phyloP scores from a whole-genome alignment of 345 rosid genomes.

The Durio zibethinus region DNA sequence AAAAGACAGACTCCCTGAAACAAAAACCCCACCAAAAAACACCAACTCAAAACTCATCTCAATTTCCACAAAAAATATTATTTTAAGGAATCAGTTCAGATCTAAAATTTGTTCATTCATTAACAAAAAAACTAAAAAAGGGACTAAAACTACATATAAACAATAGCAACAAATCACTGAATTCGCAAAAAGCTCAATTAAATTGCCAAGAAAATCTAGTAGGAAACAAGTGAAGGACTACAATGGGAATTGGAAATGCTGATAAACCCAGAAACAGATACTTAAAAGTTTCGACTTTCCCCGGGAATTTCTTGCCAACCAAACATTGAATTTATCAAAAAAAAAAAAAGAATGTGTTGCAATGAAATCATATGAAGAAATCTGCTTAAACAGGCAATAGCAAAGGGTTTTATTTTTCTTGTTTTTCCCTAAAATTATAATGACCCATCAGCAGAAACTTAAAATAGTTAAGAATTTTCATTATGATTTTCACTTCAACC shows the following conservation, averaged over 20 bases:
- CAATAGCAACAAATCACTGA: not conserved
- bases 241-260: not conserved
- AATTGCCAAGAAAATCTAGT: not conserved
- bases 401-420: not conserved
- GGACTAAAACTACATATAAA: not conserved
- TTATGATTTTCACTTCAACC: not conserved
- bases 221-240: not conserved
- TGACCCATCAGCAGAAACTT: not conserved
- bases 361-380: not conserved
- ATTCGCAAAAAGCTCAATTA: not conserved
- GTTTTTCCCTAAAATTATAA: not conserved
- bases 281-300: not conserved
- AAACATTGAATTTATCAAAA: not conserved
- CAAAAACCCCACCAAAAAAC: not conserved
- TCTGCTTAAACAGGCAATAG: not conserved
- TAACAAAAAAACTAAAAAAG: not conserved
- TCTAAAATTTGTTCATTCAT: not conserved
- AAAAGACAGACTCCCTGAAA: slow-evolving; percentile 47
- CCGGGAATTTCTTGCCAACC: not conserved
- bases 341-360: not conserved
- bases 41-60: not conserved
- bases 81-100: not conserved
- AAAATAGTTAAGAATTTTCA: not conserved
- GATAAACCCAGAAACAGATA: not conserved
- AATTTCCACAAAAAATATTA: not conserved